Evolutionary conservation across 164 flowering plant species (phyloP).

Genomic region (Saururus chinensis): DNA sequence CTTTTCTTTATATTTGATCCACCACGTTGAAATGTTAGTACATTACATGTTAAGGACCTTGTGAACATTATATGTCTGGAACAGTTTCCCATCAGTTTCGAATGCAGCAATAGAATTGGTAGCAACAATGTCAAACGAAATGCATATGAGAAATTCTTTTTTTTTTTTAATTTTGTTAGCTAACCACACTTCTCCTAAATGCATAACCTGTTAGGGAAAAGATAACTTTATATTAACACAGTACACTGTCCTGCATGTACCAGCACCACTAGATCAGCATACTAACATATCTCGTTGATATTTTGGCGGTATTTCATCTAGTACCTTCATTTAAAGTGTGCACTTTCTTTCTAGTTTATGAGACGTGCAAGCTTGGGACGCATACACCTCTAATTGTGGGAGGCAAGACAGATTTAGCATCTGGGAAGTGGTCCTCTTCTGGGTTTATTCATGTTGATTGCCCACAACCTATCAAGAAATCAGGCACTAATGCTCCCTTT

Average conservation of each 20-base stretch:
- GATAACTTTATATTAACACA: too few species aligned
- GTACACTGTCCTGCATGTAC: too few species aligned
- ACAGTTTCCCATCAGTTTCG: neutral
- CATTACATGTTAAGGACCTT: neutral
- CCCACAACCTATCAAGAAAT: constrained; percentile 81
- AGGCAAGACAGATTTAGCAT: constrained; percentile 56
- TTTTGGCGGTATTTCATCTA: too few species aligned
- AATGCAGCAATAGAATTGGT: neutral
- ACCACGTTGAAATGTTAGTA: neutral
- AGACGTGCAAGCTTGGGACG: constrained; percentile 86
- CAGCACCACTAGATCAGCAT: too few species aligned
- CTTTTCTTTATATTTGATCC: too few species aligned
- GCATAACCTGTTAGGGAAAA: too few species aligned
- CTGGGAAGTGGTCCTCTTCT: constrained; percentile 58
- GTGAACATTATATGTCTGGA: neutral
- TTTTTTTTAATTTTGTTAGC: neutral
- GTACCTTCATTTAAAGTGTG: neutral
- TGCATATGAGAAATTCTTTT: neutral
- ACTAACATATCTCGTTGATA: too few species aligned
- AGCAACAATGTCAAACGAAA: neutral
- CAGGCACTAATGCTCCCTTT: constrained; percentile 53
- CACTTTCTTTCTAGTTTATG: constrained; percentile 55
- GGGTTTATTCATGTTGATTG: constrained; percentile 87
- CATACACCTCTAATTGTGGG: constrained; percentile 75
- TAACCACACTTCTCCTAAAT: too few species aligned